These are phyloP conservation scores for Perilla frutescens DNA, from an alignment of 257 asterid genomes.

Conservation along the genomic window DNA sequence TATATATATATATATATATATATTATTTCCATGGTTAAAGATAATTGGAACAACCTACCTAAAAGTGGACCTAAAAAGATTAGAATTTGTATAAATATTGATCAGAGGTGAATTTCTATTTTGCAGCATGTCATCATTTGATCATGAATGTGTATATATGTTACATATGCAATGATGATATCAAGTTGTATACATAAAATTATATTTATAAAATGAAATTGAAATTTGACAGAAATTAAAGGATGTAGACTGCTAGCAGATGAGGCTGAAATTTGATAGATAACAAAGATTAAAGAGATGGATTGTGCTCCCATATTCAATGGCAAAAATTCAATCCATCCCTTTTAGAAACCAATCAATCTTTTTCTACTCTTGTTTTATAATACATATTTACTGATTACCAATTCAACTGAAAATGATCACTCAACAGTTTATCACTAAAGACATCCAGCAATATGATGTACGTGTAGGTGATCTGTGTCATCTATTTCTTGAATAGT, in stretches of 20 bases:
- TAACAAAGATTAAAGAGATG: conserved; percentile 10
- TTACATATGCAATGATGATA: background rate
- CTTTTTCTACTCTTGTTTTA: conserved; percentile 9
- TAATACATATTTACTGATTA: conserved; percentile 11
- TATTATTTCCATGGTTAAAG: background rate
- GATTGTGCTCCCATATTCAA: conserved; percentile 6
- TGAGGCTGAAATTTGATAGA: background rate
- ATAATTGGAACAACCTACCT: background rate
- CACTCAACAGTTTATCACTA: conserved; percentile 13
- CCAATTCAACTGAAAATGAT: conserved; percentile 36
- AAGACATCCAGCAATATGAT: conserved; percentile 20
- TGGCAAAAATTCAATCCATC: conserved; percentile 27
- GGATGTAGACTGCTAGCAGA: background rate
- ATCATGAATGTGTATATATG: too few species aligned
- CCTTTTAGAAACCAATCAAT: conserved; percentile 19
- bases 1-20: too few species aligned
- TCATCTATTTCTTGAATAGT: conserved; percentile 9
- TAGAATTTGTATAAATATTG: too few species aligned
- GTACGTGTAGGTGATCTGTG: conserved; percentile 3
- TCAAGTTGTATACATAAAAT: background rate
- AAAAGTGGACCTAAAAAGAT: background rate
- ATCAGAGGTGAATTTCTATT: too few species aligned
- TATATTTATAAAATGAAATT: background rate
- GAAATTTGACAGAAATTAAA: background rate
- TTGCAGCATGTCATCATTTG: background rate